A percentile compares a stretch with the other conserved stretches of the same genome.
Conservation (phyloP, 2,329 filamentous ascomycete genomes). For the Colletotrichum caudatum region DNA sequence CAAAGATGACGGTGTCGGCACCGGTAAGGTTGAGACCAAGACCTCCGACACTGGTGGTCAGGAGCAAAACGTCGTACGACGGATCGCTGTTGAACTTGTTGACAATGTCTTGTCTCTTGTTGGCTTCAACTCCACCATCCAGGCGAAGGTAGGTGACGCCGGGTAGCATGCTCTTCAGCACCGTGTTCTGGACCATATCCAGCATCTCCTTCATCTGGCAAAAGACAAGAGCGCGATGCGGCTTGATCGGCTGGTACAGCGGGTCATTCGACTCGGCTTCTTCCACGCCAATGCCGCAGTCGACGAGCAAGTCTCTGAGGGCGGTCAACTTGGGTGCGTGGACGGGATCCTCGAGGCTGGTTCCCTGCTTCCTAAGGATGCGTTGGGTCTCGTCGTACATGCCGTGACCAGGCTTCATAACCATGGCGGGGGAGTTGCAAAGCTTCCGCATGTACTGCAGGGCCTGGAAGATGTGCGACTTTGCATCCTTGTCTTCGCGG, state of each 20-base stretch:
- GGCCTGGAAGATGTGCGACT: slow-evolving; percentile 99
- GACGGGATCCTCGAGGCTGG: slow-evolving; percentile 82
- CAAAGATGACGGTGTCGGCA: slow-evolving; percentile 98
- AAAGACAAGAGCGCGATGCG: slow-evolving; percentile 95
- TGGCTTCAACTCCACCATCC: slow-evolving; percentile 92
- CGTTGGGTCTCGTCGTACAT: slow-evolving; percentile 90
- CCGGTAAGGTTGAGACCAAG: slow-evolving; percentile 95
- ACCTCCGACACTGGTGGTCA: slow-evolving; percentile 96
- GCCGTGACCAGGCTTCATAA: slow-evolving; percentile 93
- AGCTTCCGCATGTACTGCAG: slow-evolving; percentile 99
- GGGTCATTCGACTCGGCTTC: slow-evolving; percentile 70
- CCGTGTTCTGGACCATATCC: slow-evolving; percentile 96
- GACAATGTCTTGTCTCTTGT: slow-evolving; percentile 95
- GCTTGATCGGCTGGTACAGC: slow-evolving; percentile 86
- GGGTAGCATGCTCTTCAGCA: slow-evolving; percentile 90
- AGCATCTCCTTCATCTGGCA: slow-evolving; percentile 99
- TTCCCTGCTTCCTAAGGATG: slow-evolving; percentile 81
- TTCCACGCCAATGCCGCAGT: slow-evolving; percentile 93
- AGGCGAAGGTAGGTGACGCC: slow-evolving; percentile 94
- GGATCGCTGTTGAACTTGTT: slow-evolving; percentile 99
- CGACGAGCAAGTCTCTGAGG: slow-evolving; percentile 91
- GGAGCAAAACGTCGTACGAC: slow-evolving; percentile 91
- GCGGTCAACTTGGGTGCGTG: slow-evolving; percentile 96
- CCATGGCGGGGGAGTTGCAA: slow-evolving; percentile 95
- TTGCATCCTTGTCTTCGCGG: slow-evolving; percentile 89